Base-by-base conservation (phyloP, 192 early-diverging fungal genomes). In the Umbelopsis sp. region DNA sequence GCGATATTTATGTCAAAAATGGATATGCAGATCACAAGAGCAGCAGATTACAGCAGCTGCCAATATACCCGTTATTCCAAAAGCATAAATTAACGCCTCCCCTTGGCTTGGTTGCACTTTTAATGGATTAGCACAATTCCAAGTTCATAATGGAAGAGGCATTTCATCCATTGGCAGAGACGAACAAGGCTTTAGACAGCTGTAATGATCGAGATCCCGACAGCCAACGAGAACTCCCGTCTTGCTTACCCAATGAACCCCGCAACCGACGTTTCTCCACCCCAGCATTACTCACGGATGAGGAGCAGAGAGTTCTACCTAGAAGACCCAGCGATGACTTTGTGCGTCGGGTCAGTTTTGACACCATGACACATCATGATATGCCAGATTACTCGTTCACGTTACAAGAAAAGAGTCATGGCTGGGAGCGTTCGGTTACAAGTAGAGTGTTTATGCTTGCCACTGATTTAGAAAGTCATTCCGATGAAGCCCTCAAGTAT, bases 381-480 rank as follows among this genome's bases (percentile, higher is more conserved):
- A 52, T 73, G 41, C 59, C 73, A 11, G 70, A 76, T 16, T 79
- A 82, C 41, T 47, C 74, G n/a, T 77, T 78, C 66, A 82, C 81
- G 9, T 53, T 82, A 4, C 77, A 79, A 31, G 77, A 77, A 20
- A 71, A 70, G 51, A 82, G 77, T 4, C 71, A 77, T 20, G 53
- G 71, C 11, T 82, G 74, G 74, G 43, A 50, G 31, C 41, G 81
- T 6, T 71, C 74, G 12, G 74, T 56, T 51, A 9, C 29, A 12
- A 66, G 65, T 21, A 53, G 82, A 17, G 75, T 76, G 0, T 83
- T 83, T 36, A 65, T 83, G 22, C 71, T 83, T 7, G 78, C 79
- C 43, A 78, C 78, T 20, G 82, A 83, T 72, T 53, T 83, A 47
- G 78, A 78, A 41, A 77, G 74, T 7, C 72, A 83, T 44, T 75